Evolutionary conservation across 148 eudicot species (phyloP), one percentile per base, ranked within the genome.

Genomic region (Camellia lanceoleosa): DNA sequence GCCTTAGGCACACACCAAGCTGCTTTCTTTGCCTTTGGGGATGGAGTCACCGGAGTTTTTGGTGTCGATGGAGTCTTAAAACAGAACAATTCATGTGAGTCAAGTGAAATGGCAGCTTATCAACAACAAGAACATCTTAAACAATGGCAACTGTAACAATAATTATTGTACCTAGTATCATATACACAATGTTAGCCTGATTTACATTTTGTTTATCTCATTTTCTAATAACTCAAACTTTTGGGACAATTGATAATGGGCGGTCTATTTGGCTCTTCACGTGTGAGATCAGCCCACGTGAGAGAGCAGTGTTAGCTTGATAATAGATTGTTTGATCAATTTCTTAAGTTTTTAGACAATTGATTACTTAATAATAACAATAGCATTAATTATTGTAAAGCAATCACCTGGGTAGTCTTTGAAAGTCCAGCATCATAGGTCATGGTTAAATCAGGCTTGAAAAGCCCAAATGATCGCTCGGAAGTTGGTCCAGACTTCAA

Each of bases 401-500:
- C 56, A 30, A 30, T 74, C 19, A 84, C 87, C 92, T 87, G 87
- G 55, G 82, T 81, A 73, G 49, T 82, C 74, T 83, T 88, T 4
- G 88, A 77, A 41, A 91, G 86, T 10, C 88, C 89, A 60, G 61
- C 84, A 73, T 91, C 92, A 73, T 86, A 87, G 23, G 80, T 79
- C 81, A 82, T 73, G 65, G 88, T 75, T 12, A 86, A 61, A 73
- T 91, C 91, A 60, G 88, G 89, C 78, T 81, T 89, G 68, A 83
- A 91, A 44, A 91, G 87, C 19, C 94, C 94, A 38, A 89, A 91
- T 0, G 88, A 78, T 14, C 86, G 80, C 75, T 91, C 94, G 5
- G 94, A 91, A 71, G 81, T 61, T 6, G 89, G 86, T 3, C 93
- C 91, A 2, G 89, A 89, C 73, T 91, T 91, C 73, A 86, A 76